Evolutionary conservation across 2,329 filamentous ascomycete genomes (phyloP).

Genomic region (Botrytis sinoallii): DNA sequence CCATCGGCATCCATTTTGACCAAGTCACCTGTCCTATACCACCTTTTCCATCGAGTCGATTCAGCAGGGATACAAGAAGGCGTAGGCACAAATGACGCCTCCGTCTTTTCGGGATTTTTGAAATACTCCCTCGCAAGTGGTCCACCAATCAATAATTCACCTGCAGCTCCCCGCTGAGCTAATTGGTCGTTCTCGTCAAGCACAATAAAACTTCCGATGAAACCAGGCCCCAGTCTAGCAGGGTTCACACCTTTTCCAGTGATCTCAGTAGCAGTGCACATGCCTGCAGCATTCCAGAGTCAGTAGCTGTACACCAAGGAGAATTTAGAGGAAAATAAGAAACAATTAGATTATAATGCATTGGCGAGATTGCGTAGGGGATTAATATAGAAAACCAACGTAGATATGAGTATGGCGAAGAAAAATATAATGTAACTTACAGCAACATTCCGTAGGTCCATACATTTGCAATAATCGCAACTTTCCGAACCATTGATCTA

Average conservation of each 20-base stretch:
- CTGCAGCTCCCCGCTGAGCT: constrained; percentile 35
- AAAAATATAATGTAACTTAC: not conserved
- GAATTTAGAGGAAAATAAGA: not conserved
- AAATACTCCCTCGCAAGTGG: constrained; percentile 43
- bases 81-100: constrained; percentile 42
- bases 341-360: not conserved
- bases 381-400: not conserved
- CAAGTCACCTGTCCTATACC: constrained; percentile 61
- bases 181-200: constrained; percentile 30
- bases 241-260: not conserved
- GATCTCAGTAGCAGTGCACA: constrained; percentile 5
- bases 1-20: constrained; percentile 51
- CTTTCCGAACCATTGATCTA: constrained; percentile 39
- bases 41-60: constrained; percentile 40
- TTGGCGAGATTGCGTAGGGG: too few species aligned
- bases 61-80: constrained; percentile 44
- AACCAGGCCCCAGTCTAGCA: not conserved
- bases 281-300: not conserved
- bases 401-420: not conserved
- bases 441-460: constrained; percentile 51
- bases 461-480: constrained; percentile 52
- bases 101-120: constrained; percentile 39
- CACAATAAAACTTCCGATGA: constrained; percentile 10
- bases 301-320: not conserved
- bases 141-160: constrained; percentile 42